phyloP scores from a whole-genome alignment of 768 basidiomycete genomes.

The Piloderma croceum region DNA sequence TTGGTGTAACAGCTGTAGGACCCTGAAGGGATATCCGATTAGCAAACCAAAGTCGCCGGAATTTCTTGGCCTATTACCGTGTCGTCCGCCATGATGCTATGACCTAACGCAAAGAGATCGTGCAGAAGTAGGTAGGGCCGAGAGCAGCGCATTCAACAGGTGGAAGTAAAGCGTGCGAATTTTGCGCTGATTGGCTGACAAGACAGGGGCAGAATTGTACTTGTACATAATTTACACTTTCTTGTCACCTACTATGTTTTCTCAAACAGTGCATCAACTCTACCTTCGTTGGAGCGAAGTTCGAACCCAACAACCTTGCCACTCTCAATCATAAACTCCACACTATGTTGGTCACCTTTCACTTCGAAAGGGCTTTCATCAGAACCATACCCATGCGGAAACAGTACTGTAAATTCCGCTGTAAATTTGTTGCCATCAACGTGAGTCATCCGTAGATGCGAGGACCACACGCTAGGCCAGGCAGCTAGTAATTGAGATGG shows the following conservation, averaged over 20 bases:
- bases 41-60: too few species aligned
- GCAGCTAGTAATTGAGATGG: constrained; percentile 21
- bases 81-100: too few species aligned
- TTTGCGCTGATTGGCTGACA: too few species aligned
- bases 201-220: too few species aligned
- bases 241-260: constrained; percentile 9
- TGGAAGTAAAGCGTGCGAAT: too few species aligned
- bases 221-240: too few species aligned
- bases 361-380: constrained; percentile 29
- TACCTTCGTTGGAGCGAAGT: constrained; percentile 18
- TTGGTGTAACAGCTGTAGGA: constrained; percentile 23
- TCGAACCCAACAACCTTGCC: constrained; percentile 27
- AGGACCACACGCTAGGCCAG: constrained; percentile 30
- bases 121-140: too few species aligned
- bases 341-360: constrained; percentile 3
- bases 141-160: too few species aligned
- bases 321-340: constrained; percentile 21
- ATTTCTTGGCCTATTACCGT: too few species aligned
- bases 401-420: constrained; percentile 21
- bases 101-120: too few species aligned
- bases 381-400: constrained; percentile 34
- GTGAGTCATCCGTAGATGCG: constrained; percentile 31
- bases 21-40: too few species aligned
- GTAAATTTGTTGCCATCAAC: constrained; percentile 16
- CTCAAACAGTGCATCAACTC: constrained; percentile 27